Evolutionary conservation across 768 basidiomycete genomes (phyloP), one percentile per base, ranked within the genome.

Genomic region (Amanita subjunquillea): DNA sequence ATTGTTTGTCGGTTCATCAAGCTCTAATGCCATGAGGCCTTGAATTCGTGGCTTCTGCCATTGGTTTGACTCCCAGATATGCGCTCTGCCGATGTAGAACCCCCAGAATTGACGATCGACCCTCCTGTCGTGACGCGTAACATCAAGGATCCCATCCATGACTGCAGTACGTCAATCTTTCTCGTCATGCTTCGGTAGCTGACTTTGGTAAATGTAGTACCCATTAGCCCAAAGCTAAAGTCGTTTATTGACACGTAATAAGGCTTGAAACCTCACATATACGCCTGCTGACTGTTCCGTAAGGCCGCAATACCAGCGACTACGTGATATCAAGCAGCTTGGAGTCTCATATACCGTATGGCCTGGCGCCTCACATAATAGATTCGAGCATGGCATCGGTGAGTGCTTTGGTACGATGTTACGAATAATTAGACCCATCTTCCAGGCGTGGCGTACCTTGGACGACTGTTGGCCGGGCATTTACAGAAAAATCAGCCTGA

Each of bases 341-440:
- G 90, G 90, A 0, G 79, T 84, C 4, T 77, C 85, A 0, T 83
- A 80, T 57, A 80, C 77, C 56, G 85, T 91, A 27, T 91, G 85
- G 78, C 80, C 83, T 0, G 78, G 85, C 2, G 90, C 85, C 0
- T 76, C 84, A 0, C 90, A 91, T 59, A 90, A 82, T 54, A 78
- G 90, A 0, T 91, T 92, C 57, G 89, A 91, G 58, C 89, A 92
- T 60, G 84, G 77, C 55, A 68, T 92, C n/a, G 89, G 89, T 85
- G 65, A 55, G 67, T 62, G 37, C 3, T 3, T 6, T 13, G 7
- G 17, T 37, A 2, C 7, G 15, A n/a, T 29, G 39, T 17, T 48
- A 0, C 1, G 34, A 34, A 6, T 38, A 37, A 46, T 15, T 38
- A 15, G 34, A 49, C 51, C 34, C 36, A 37, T 48, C 57, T 15